Percentiles rank a stretch among this genome's conserved stretches.
Evolutionary conservation across 352 stramenopile genomes (phyloP).

Genomic region (Pythium aquatile): DNA sequence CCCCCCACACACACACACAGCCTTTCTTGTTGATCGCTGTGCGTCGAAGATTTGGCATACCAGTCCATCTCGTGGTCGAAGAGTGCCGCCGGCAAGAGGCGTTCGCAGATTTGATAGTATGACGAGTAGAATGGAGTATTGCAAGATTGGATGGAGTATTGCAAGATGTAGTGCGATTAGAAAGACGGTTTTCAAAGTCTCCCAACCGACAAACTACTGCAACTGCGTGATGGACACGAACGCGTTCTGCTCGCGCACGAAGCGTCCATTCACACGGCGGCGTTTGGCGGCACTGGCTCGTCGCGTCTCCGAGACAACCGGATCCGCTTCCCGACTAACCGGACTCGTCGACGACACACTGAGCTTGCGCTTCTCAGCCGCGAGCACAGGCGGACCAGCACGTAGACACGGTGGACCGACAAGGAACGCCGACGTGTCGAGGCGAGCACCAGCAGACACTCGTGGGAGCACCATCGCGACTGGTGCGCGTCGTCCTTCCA

Average conservation of each 20-base stretch:
- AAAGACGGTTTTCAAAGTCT: neutral
- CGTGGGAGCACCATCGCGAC: constrained; percentile 1
- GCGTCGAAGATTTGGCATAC: no score
- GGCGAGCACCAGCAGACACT: constrained; percentile 4
- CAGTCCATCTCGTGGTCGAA: no score
- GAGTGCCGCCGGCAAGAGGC: no score
- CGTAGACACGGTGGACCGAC: constrained; percentile 32
- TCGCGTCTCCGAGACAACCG: constrained; percentile 45
- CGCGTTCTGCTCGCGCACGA: constrained; percentile 44
- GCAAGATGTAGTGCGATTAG: no score
- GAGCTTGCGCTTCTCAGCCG: constrained; percentile 43
- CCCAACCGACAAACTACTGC: constrained; percentile 26
- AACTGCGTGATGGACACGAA: constrained; percentile 71
- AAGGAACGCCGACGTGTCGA: constrained; percentile 21
- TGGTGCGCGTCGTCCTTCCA: constrained; percentile 32
- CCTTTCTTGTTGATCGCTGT: no score
- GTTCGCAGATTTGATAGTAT: no score
- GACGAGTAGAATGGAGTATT: no score
- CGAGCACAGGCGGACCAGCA: constrained; percentile 23
- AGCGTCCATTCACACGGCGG: constrained; percentile 64
- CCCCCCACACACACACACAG: no score
- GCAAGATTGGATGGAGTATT: no score
- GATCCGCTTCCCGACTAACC: constrained; percentile 20
- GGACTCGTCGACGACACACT: constrained; percentile 18
- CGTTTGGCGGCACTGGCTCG: constrained; percentile 61